Evolutionary conservation across 164 flowering plant genomes (phyloP).

Genomic region (Vitis labrusca): DNA sequence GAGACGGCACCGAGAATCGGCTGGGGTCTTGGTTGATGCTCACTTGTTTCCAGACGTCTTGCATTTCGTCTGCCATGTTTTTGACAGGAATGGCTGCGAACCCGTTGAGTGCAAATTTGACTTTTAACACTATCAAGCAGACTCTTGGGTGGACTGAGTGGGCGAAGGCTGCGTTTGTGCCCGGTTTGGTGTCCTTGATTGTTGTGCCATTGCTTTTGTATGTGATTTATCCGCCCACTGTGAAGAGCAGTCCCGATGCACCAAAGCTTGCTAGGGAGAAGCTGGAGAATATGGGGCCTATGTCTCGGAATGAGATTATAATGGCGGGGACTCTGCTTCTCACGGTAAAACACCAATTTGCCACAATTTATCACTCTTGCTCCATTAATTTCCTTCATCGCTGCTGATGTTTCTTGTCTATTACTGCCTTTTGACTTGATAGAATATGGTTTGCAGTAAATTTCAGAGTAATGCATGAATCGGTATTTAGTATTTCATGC

Average conservation of each 20-base stretch:
- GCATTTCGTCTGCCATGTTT: constrained; percentile 84
- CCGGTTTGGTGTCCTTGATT: constrained; percentile 78
- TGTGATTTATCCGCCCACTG: constrained; percentile 75
- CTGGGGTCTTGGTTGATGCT: constrained; percentile 92
- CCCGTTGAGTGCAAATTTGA: constrained; percentile 78
- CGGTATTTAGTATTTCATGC: background rate
- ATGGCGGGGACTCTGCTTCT: constrained; percentile 83
- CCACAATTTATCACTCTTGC: background rate
- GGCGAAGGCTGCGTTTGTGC: constrained; percentile 91
- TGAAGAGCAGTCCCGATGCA: constrained; percentile 91
- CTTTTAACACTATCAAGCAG: constrained; percentile 57
- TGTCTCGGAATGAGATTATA: constrained; percentile 77
- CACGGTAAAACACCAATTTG: constrained; percentile 46
- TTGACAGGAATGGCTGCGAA: constrained; percentile 96
- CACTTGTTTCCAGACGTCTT: constrained; percentile 90
- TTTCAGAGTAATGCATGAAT: no score
- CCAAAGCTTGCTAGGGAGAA: constrained; percentile 83
- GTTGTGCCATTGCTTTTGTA: constrained; percentile 80
- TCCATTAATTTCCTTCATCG: background rate
- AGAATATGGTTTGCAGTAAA: no score
- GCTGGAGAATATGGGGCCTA: constrained; percentile 91
- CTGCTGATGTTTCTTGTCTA: no score
- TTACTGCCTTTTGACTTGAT: no score
- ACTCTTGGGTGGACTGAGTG: constrained; percentile 90
- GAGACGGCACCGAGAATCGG: constrained; percentile 78